Conservation (phyloP, 768 basidiomycete species). For the Boletus insuetus region DNA sequence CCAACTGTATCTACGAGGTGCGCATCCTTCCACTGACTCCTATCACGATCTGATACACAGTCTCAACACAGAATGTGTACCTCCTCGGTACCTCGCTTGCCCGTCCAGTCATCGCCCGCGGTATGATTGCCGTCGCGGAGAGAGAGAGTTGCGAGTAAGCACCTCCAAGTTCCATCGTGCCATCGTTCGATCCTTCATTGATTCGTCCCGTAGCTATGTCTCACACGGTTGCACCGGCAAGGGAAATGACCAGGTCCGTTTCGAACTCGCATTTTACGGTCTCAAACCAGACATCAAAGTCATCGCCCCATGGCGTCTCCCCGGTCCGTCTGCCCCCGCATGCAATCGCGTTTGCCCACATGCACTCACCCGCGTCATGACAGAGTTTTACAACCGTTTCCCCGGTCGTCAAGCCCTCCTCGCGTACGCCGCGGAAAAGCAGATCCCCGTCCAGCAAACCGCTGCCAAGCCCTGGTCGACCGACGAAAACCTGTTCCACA, state of each 20-base stretch:
- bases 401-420: constrained; percentile 93
- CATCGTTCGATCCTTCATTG: neutral
- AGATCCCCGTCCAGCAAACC: constrained; percentile 93
- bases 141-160: constrained; percentile 93
- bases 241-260: constrained; percentile 99
- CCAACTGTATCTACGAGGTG: constrained; percentile 98
- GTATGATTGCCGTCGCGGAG: constrained; percentile 94
- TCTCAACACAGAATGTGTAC: constrained; percentile 75
- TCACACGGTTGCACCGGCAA: constrained; percentile 99
- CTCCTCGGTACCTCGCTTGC: constrained; percentile 97
- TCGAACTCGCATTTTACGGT: constrained; percentile 98
- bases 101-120: constrained; percentile 97
- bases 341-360: neutral
- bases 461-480: constrained; percentile 98
- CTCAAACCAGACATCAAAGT: constrained; percentile 99
- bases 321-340: constrained; percentile 47
- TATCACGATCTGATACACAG: neutral
- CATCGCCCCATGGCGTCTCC: constrained; percentile 96
- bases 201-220: constrained; percentile 62
- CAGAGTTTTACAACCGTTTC: constrained; percentile 97
- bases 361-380: neutral
- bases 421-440: constrained; percentile 80
- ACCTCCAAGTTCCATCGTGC: neutral
- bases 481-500: constrained; percentile 99
- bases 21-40: constrained; percentile 3